Evolutionary conservation across 371 early-diverging fungal genomes (phyloP).

Genomic region (Lichtheimia ornata): DNA sequence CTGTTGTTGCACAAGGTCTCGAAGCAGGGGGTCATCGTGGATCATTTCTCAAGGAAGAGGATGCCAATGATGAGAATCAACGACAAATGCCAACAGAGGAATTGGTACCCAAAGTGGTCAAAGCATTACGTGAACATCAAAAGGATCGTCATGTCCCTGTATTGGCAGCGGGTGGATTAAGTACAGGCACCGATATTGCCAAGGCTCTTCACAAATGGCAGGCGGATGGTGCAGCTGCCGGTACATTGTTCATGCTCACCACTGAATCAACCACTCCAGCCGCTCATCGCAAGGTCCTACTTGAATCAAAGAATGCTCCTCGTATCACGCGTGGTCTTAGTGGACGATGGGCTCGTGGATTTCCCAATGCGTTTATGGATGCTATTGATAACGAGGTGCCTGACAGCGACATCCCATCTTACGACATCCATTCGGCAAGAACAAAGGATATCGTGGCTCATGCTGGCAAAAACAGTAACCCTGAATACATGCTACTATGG

Average conservation of each 20-base stretch:
- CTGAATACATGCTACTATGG: constrained; percentile 37
- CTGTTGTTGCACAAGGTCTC: constrained; percentile 42
- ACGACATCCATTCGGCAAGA: constrained; percentile 44
- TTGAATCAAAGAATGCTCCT: constrained; percentile 19
- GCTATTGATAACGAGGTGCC: constrained; percentile 21
- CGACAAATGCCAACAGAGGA: constrained; percentile 22
- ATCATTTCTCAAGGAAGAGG: constrained; percentile 22
- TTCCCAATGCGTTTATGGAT: constrained; percentile 37
- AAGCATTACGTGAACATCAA: constrained; percentile 6
- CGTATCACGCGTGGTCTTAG: constrained; percentile 34
- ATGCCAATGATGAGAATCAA: background rate
- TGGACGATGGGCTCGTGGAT: constrained; percentile 37
- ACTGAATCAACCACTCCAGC: constrained; percentile 30
- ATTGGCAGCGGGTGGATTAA: constrained; percentile 48
- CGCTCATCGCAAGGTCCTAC: constrained; percentile 28
- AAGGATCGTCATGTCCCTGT: constrained; percentile 22
- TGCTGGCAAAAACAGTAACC: constrained; percentile 22
- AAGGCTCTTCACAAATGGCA: constrained; percentile 17
- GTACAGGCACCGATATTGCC: constrained; percentile 23
- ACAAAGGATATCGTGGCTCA: constrained; percentile 41
- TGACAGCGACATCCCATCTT: constrained; percentile 23
- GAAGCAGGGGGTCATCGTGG: constrained; percentile 54
- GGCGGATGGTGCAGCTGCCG: constrained; percentile 42
- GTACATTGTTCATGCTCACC: constrained; percentile 45
- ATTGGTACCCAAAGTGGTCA: constrained; percentile 19